Evolutionary conservation across 441 rosid genomes (phyloP), one percentile per base, ranked within the genome.

Genomic region (Monsonia emarginata): DNA sequence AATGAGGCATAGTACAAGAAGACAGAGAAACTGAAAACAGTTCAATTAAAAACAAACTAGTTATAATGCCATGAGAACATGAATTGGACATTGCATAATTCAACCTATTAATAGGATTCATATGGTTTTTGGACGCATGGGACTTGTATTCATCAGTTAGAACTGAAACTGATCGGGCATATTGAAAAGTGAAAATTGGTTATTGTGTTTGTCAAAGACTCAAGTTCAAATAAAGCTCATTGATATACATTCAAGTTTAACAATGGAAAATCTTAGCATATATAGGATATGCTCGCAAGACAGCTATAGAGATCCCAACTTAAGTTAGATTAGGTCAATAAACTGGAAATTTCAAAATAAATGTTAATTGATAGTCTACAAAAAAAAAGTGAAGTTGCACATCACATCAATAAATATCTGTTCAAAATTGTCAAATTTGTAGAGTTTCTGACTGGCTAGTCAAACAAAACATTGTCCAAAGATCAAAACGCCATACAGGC

Each of bases 1-100:
- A 67, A 75, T 4, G 62, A 21, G 31, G 32, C 5, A 69, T 71
- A 67, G 70, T 64, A 67, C 67, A 73, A 18, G 24, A 42, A 18
- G 11, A 58, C n/a, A 26, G 63, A 60, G 2, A 16, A 11, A 25
- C 25, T 14, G 42, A 58, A 52, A 27, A 56, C 22, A 62, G 64
- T 5, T 1, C 16, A 46, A n/a, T 46, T 46, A 22, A 21, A 19
- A 27, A 52, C 13, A 52, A 19, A 52, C 13, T 8, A 21, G 5
- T 21, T 52, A 52, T 52, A 21, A 21, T 52, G 58, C 3, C 22
- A 52, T 52, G 25, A 21, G 1, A 52, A 8, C 5, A 52, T 52
- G 26, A 16, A 19, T 19, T 48, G 24, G 24, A 48, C 22, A 48
- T n/a, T n/a, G n/a, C n/a, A n/a, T n/a, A n/a, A n/a, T n/a, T n/a